Evolutionary conservation across 352 stramenopile species (phyloP).

Genomic region (Phytophthora sp.): DNA sequence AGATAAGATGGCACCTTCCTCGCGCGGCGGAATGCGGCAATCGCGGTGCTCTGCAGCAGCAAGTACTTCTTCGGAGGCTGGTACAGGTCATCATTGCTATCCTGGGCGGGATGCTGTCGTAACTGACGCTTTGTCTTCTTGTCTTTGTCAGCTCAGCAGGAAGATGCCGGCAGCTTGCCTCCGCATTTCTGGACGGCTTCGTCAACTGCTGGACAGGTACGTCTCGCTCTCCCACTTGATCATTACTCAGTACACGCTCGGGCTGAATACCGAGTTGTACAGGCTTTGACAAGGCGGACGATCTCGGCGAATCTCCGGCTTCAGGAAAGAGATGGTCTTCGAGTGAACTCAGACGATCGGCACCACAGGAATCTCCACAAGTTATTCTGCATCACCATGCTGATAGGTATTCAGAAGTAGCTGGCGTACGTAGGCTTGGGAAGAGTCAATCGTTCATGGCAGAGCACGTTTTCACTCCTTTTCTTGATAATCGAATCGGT

Average conservation of each 20-base stretch:
- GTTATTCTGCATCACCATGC: slow-evolving; percentile 2
- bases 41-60: neutral
- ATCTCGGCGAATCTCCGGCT: neutral
- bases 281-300: neutral
- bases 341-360: slow-evolving; percentile 5
- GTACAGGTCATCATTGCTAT: slow-evolving; percentile 6
- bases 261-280: neutral
- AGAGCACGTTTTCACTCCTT: slow-evolving; percentile 17
- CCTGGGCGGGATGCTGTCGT: neutral
- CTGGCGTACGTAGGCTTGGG: slow-evolving; percentile 1
- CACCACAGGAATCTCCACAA: slow-evolving; percentile 3
- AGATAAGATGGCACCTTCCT: neutral
- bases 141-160: neutral
- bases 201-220: neutral
- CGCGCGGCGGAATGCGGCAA: neutral
- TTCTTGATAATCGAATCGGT: slow-evolving; percentile 6
- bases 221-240: neutral
- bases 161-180: neutral
- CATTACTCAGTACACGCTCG: neutral
- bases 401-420: slow-evolving; percentile 12
- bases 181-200: neutral
- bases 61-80: slow-evolving; percentile 3
- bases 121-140: neutral
- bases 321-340: slow-evolving; percentile 4
- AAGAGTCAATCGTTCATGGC: slow-evolving; percentile 14